Evolutionary conservation across 345 rosid species (phyloP), one percentile per base, ranked within the genome.

Genomic region (Rhodomyrtus tomentosa): DNA sequence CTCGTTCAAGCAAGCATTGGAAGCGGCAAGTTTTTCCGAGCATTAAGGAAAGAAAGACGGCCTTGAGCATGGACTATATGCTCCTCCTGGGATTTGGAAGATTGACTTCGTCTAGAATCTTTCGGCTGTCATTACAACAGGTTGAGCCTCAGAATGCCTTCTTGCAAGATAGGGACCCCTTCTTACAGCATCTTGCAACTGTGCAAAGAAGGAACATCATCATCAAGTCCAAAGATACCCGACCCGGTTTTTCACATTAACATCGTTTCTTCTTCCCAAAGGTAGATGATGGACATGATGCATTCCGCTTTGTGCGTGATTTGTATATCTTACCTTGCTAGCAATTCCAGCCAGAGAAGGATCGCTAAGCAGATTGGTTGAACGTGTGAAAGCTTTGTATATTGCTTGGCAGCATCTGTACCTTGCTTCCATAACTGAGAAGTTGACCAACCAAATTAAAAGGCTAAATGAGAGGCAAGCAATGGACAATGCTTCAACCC

Each of bases 101-200:
- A 18, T 36, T 2, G 45, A 68, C 79, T 52, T 50, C 40, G 22
- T 50, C 85, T 88, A 97, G 87, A 95, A 95, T 87, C 98, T 90
- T 81, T 94, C 94, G 10, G 93, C 98, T 27, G 94, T 95, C 98
- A 84, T 89, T 10, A 94, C 98, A n/a, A 82, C 86, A 45, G 99
- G 98, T 84, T 88, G 91, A 49, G 96, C 93, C 27, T 91, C 95
- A n/a, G 51, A 83, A 51, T 84, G 84, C 89, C 88, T 92, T 84
- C 89, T 90, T 16, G 92, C 81, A 20, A 92, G 89, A 85, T 90
- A 95, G 10, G 98, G 98, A 74, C 98, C 98, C 83, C 90, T 95
- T 84, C 89, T 87, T 82, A 95, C 95, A 85, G 98, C 95, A 89
- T 93, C 98, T 83, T 92, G 94, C 91, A 97, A 88, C 99, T 97